Conservation (phyloP, 345 rosid genomes). For the Eutrema yunnanense region DNA sequence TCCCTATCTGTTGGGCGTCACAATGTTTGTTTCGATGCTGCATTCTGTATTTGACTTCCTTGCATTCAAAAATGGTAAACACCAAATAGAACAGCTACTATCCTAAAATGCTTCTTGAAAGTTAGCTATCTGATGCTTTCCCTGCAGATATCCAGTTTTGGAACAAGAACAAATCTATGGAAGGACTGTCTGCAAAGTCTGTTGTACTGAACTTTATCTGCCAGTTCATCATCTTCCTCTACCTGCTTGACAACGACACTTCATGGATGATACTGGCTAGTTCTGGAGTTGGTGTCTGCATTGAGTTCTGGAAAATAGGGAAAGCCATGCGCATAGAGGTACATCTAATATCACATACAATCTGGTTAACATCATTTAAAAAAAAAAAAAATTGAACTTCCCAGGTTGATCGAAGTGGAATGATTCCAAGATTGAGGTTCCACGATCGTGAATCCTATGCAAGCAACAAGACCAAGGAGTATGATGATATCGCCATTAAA, state of each 20-base stretch:
- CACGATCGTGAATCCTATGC: slow-evolving; percentile 94
- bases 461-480: slow-evolving; percentile 93
- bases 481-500: slow-evolving; percentile 96
- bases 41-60: slow-evolving; percentile 92
- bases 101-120: not conserved
- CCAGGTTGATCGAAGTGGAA: slow-evolving; percentile 89
- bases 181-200: slow-evolving; percentile 97
- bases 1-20: slow-evolving; percentile 78
- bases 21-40: slow-evolving; percentile 83
- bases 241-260: slow-evolving; percentile 95
- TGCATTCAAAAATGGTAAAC: slow-evolving; percentile 90
- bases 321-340: slow-evolving; percentile 99
- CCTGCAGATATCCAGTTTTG: slow-evolving; percentile 94
- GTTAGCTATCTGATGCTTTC: not conserved
- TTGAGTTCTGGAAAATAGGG: slow-evolving; percentile 99
- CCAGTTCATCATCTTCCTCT: slow-evolving; percentile 92
- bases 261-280: slow-evolving; percentile 99
- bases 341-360: slow-evolving; percentile 9
- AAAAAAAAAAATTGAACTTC: not conserved
- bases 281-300: slow-evolving; percentile 92
- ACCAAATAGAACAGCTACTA: not conserved
- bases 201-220: slow-evolving; percentile 84
- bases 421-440: slow-evolving; percentile 82
- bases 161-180: slow-evolving; percentile 99
- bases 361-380: not conserved